Conservation (phyloP, 2,329 filamentous ascomycete species). For the Waltergamsia citrina region DNA sequence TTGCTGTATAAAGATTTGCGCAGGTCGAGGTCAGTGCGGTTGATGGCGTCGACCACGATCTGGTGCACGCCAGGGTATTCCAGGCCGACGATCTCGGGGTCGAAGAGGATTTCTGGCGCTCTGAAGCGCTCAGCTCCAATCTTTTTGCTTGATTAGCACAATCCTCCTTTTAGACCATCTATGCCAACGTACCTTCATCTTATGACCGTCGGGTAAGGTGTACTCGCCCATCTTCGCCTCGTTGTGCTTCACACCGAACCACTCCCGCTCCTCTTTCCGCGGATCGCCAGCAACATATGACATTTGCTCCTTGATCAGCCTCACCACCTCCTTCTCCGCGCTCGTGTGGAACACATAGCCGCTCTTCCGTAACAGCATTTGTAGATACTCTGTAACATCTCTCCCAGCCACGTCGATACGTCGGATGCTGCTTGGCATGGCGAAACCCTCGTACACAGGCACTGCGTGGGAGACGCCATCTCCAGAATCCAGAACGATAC, state of each 20-base stretch:
- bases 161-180: too few relatives aligned
- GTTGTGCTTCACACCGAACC: conserved; percentile 70
- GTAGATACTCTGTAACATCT: conserved; percentile 93
- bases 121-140: conserved; percentile 91
- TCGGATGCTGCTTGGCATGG: conserved; percentile 89
- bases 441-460: conserved; percentile 95
- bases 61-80: conserved; percentile 97
- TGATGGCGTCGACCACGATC: conserved; percentile 94
- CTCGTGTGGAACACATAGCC: conserved; percentile 95
- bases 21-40: conserved; percentile 88
- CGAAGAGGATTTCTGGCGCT: conserved; percentile 94
- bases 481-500: conserved; percentile 88
- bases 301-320: conserved; percentile 91
- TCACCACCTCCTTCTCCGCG: conserved; percentile 97
- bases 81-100: conserved; percentile 91
- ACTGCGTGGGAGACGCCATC: conserved; percentile 97
- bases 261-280: conserved; percentile 93
- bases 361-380: conserved; percentile 81
- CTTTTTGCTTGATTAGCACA: conserved; percentile 33
- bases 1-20: conserved; percentile 91
- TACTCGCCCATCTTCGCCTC: conserved; percentile 79
- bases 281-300: conserved; percentile 88
- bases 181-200: conserved; percentile 81
- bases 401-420: conserved; percentile 93
- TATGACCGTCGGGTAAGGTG: conserved; percentile 82